Conservation (phyloP, 805 yeast genomes). For the Starmerella tilneyi region DNA sequence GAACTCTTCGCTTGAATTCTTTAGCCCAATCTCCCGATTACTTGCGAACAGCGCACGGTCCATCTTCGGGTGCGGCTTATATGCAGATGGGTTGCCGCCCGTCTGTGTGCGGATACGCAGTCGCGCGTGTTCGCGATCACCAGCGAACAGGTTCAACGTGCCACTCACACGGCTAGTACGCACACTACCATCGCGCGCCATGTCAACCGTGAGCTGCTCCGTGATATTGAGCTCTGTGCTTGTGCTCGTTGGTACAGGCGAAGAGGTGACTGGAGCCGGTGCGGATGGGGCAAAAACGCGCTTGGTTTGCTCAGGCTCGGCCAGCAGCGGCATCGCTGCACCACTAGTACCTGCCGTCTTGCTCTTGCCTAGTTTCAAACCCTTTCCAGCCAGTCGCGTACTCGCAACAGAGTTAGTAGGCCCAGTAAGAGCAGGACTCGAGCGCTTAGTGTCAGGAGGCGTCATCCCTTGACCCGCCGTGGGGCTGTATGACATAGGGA, state of each 20-base stretch:
- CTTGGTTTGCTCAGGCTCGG: slow-evolving; percentile 29
- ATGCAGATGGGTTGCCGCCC: slow-evolving; percentile 48
- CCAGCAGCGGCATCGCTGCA: slow-evolving; percentile 27
- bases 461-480: slow-evolving; percentile 6
- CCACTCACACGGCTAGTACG: slow-evolving; percentile 69
- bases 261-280: slow-evolving; percentile 1
- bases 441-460: slow-evolving; percentile 5
- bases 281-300: slow-evolving; percentile 9
- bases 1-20: slow-evolving; percentile 69
- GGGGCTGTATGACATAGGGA: slow-evolving; percentile 6
- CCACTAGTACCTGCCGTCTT: slow-evolving; percentile 21
- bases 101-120: slow-evolving; percentile 52
- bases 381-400: slow-evolving; percentile 49
- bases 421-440: background rate
- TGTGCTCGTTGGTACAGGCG: slow-evolving; percentile 38
- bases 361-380: slow-evolving; percentile 66
- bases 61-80: slow-evolving; percentile 93
- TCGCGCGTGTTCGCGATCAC: slow-evolving; percentile 58
- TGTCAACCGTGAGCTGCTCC: slow-evolving; percentile 67
- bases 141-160: slow-evolving; percentile 78
- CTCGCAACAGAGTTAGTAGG: background rate
- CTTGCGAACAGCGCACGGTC: slow-evolving; percentile 62
- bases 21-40: slow-evolving; percentile 53
- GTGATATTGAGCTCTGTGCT: slow-evolving; percentile 70
- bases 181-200: slow-evolving; percentile 68